Base-by-base conservation (phyloP, 192 early-diverging fungal species). In the Helicostylum pulchrum region DNA sequence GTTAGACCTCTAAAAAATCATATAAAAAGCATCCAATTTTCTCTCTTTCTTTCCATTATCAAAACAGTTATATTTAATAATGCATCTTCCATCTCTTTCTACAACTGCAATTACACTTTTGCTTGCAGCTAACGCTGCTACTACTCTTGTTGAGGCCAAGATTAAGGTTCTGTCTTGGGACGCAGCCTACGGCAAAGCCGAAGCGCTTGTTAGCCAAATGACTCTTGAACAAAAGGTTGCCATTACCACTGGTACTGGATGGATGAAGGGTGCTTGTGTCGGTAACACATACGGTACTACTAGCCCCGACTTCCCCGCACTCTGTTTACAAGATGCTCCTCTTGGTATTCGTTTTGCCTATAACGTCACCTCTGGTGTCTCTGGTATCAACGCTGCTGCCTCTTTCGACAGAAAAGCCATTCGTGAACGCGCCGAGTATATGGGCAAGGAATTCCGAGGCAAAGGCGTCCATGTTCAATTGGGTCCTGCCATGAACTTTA, bases 401-500 rank as follows among this genome's bases (percentile, higher is more conserved):
- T 83, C 86, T 15, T 87, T 84, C 64, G 87, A 88, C 71, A 32
- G 61, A 5, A 26, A 55, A 32, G 39, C 83, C 19, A 81, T 88
- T 49, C 34, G 66, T 19, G 9, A 66, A n/a, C 71, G 85, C 32
- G 86, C 77, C 19, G 46, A 50, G 20, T 49, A 62, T 26, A 65
- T 88, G 62, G 86, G 77, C 15, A 65, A 85, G 59, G 86, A 88
- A 63, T 78, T 80, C 45, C 53, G 76, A 11, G 72, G 65, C 30
- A 86, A 79, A 56, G 86, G 86, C 50, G 68, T 85, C 53, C 76
- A 85, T 66, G 50, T 84, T n/a, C 72, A 72, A 32, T 70, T 87
- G 11, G 85, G 73, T n/a, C 84, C 84, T 48, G 61, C 53, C 31
- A 62, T 69, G 1, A 69, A 69, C 23, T 31, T 69, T 26, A 54